A percentile compares a stretch with the other conserved stretches of the same genome.
These are phyloP conservation scores for Anaeramoeba ignava DNA, from an alignment of 78 protist genomes.

Conservation along the genomic window DNA sequence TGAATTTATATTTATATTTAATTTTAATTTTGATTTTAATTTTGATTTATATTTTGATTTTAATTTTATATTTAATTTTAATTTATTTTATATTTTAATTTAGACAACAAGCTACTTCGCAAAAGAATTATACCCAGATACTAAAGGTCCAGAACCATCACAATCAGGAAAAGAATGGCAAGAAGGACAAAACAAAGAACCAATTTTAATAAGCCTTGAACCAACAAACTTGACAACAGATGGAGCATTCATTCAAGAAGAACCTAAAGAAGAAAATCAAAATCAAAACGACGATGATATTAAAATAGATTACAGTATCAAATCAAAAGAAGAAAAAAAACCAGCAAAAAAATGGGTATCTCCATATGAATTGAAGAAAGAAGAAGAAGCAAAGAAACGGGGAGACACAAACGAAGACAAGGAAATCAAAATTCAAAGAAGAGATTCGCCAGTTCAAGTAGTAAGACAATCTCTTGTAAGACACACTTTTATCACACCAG, in stretches of 20 bases:
- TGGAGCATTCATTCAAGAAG: not conserved
- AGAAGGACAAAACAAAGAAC: not conserved
- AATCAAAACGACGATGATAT: not conserved
- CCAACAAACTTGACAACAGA: not conserved
- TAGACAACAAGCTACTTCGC: too few relatives aligned
- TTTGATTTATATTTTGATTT: too few relatives aligned
- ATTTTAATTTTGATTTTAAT: too few relatives aligned
- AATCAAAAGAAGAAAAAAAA: not conserved
- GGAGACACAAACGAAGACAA: not conserved
- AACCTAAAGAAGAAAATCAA: not conserved
- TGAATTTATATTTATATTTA: too few relatives aligned
- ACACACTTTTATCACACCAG: not conserved
- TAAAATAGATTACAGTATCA: too few relatives aligned
- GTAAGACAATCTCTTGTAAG: not conserved
- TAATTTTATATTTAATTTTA: too few relatives aligned
- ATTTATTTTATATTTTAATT: too few relatives aligned
- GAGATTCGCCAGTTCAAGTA: too few relatives aligned
- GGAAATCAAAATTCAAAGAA: not conserved
- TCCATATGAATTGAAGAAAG: not conserved
- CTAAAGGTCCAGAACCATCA: not conserved
- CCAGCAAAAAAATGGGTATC: not conserved
- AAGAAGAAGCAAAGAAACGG: not conserved
- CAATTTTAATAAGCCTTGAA: not conserved
- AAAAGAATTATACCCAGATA: not conserved
- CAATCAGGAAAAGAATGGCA: not conserved